Evolutionary conservation across 2,329 filamentous ascomycete species (phyloP), one percentile per base, ranked within the genome.

Genomic region (Helotiales sp.): DNA sequence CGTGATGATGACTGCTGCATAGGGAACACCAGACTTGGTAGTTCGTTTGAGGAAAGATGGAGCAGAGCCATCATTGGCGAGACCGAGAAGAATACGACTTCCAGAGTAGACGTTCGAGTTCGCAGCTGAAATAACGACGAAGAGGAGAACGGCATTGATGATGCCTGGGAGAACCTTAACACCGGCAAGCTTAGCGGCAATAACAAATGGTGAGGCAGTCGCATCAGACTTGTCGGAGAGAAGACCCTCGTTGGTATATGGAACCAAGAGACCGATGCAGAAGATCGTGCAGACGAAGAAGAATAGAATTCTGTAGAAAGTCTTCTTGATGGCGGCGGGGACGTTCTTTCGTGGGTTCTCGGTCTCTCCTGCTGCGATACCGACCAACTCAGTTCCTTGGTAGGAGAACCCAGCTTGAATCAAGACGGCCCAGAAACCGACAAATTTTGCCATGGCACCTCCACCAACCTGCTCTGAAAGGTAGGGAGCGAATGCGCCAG

Each of bases 71-170:
- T 89, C 87, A 49, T 87, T 81, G 37, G 89, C 88, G 13, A 93
- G 82, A 10, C 86, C 88, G 69, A 92, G 83, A 40, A 93, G 82
- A 47, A 91, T 89, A 26, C 90, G 88, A 65, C 86, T 89, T 67
- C 87, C 88, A 49, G 89, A 91, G 80, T 92, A 93, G 67, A 93
- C 85, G 79, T 92, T 92, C 15, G 90, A 91, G 79, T 91, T 93
- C 67, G 90, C 92, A 6, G 92, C 91, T 0, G 91, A 92, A 72
- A 93, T 87, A 7, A 93, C 92, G 2, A 91, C 91, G 0, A 91
- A 92, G 24, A 95, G 82, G 10, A 95, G 86, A 7, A 93, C 88
- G 17, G 88, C 91, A 78, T 95, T 95, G 82, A 95, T 89, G 75
- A 94, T 89, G 72, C 87, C 82, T 6, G 88, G 86, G 3, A 93